Base-by-base conservation (phyloP, 1,284 basidiomycete genomes). In the Heterobasidion occidentale region DNA sequence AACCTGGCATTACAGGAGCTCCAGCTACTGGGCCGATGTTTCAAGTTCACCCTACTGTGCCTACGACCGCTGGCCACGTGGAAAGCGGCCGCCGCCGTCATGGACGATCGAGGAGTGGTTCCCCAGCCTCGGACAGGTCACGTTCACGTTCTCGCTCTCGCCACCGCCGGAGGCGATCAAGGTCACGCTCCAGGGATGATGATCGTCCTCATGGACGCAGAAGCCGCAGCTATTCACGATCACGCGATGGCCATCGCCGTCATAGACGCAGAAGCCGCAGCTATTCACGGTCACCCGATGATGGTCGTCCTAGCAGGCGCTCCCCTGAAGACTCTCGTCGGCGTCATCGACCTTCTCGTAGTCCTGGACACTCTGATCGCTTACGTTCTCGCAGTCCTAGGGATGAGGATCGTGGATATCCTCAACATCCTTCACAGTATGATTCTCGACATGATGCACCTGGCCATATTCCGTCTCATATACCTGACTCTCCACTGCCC, bases 101-200 rank as follows among this genome's bases (percentile, higher is more conserved):
- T 42, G 38, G 38, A 42, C 38, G 38, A 42, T 42, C 38, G 38
- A 42, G 38, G 38, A 42, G 12, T n/a, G 6, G 38, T 12, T 42
- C 38, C 11, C 11, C 12, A 27, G n/a, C 17, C 12, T 48, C 17
- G 9, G 47, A 48, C 17, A 47, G 62, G 27, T 63, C 63, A 11
- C 62, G 59, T 46, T 68, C 66, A 15, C 58, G 48, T 2, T 58
- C 56, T 2, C 53, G 53, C 44, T 48, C 12, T 42, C 38, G 38
- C 11, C 3, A 42, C n/a, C 3, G 7, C n/a, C 38, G 38, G 38
- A 11, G 4, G n/a, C 12, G n/a, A 12, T 42, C 38, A 42, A 42
- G 38, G n/a, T 42, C 53, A 8, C 53, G 48, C 42, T 51, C 48
- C 36, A 62, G 58, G n/a, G 34, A 36, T 38, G 36, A 14, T 48